These are phyloP conservation scores for Pachyrhizus erosus DNA, from an alignment of 306 rosid genomes.

Conservation along the genomic window DNA sequence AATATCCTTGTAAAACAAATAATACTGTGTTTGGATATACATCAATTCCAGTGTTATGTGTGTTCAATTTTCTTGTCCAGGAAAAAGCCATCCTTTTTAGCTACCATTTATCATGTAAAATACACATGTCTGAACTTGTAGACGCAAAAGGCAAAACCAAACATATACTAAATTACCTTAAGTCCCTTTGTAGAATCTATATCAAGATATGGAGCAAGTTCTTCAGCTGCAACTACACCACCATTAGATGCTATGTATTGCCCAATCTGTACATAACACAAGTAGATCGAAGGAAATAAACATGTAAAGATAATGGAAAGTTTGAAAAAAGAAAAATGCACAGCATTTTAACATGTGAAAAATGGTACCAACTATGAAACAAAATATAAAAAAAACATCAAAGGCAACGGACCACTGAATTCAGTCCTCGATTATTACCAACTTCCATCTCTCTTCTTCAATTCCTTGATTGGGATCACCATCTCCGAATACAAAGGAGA, in stretches of 20 bases:
- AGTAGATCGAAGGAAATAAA: conserved; percentile 36
- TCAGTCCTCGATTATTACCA: conserved; percentile 96
- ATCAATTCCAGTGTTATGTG: too few relatives aligned
- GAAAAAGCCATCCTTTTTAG: neutral
- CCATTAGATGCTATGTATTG: conserved; percentile 91
- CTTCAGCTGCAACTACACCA: conserved; percentile 97
- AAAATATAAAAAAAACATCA: conserved; percentile 33
- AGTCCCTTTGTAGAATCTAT: conserved; percentile 56
- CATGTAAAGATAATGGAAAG: conserved; percentile 24
- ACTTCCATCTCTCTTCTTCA: conserved; percentile 99
- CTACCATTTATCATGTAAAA: neutral
- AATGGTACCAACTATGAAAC: neutral
- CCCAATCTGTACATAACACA: conserved; percentile 74
- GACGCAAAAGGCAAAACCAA: neutral
- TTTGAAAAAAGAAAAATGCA: neutral
- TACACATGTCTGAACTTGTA: neutral
- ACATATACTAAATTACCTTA: conserved; percentile 51
- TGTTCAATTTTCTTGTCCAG: neutral
- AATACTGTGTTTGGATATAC: too few relatives aligned
- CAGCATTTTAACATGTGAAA: conserved; percentile 26
- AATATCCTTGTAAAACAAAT: neutral
- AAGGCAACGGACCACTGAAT: conserved; percentile 91
- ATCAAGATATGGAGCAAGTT: conserved; percentile 95
- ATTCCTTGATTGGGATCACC: conserved; percentile 99
- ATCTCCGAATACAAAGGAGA: conserved; percentile 97